Evolutionary conservation across 495 filamentous ascomycete species (phyloP).

Genomic region (Lindgomyces ingoldianus): DNA sequence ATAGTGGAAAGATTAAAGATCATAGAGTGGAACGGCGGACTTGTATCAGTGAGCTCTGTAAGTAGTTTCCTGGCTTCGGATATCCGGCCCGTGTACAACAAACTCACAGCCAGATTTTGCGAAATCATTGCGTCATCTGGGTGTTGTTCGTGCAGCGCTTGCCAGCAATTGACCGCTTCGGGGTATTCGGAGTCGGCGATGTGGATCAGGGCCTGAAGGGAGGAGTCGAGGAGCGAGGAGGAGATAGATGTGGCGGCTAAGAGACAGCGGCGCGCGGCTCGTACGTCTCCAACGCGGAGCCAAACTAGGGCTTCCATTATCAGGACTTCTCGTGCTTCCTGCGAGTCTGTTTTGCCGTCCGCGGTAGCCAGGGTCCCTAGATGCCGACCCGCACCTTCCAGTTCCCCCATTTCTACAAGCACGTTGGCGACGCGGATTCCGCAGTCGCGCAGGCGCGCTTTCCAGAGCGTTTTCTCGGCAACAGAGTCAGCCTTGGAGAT

Average conservation of each 20-base stretch:
- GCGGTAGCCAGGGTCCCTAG: constrained; percentile 52
- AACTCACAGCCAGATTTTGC: constrained; percentile 79
- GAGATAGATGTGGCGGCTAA: constrained; percentile 1
- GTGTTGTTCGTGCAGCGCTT: constrained; percentile 49
- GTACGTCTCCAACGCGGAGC: constrained; percentile 73
- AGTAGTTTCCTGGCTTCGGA: constrained; percentile 70
- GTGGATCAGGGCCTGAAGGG: constrained; percentile 65
- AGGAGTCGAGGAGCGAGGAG: constrained; percentile 23
- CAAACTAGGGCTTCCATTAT: constrained; percentile 62
- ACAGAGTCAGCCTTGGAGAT: constrained; percentile 47
- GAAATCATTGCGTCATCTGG: constrained; percentile 59
- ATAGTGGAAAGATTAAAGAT: constrained; percentile 89
- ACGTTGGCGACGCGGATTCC: constrained; percentile 77
- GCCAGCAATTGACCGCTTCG: constrained; percentile 64
- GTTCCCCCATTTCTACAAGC: constrained; percentile 87
- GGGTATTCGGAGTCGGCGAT: constrained; percentile 79
- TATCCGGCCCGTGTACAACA: constrained; percentile 76
- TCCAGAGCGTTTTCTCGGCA: constrained; percentile 59
- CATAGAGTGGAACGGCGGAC: constrained; percentile 66
- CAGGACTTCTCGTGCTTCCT: constrained; percentile 35
- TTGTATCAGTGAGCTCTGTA: constrained; percentile 51
- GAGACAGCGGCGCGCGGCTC: constrained; percentile 61
- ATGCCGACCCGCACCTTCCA: constrained; percentile 71
- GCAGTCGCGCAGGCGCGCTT: constrained; percentile 65
- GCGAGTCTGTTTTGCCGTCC: constrained; percentile 36